Conservation (phyloP, 306 rosid genomes). For the Parietaria judaica region DNA sequence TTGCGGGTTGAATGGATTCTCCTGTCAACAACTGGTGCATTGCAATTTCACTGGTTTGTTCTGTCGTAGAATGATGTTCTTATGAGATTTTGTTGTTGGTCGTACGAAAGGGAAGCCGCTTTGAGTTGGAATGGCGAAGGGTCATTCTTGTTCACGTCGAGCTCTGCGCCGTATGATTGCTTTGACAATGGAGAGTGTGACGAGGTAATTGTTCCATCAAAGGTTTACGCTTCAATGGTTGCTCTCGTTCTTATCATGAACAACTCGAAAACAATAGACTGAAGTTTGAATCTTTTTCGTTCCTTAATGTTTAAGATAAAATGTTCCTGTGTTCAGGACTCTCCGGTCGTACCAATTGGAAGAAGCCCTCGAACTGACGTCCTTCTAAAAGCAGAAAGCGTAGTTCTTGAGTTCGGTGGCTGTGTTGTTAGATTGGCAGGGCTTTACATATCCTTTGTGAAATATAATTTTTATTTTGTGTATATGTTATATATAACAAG, state of each 20-base stretch:
- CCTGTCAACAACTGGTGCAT: no score
- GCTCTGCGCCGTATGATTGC: conserved; percentile 90
- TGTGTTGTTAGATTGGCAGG: conserved; percentile 78
- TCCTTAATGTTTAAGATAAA: neutral
- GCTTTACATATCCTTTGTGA: conserved; percentile 78
- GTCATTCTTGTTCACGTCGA: conserved; percentile 76
- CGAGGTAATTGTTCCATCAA: conserved; percentile 50
- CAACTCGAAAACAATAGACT: neutral
- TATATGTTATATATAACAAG: neutral
- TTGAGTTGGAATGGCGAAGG: conserved; percentile 83
- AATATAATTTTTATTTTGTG: conserved; percentile 17
- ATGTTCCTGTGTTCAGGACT: conserved; percentile 41
- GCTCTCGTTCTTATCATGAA: neutral
- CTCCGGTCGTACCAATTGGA: conserved; percentile 78
- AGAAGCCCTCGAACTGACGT: conserved; percentile 83
- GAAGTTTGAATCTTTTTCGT: conserved; percentile 8
- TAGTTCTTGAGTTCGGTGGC: conserved; percentile 70
- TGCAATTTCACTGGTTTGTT: no score
- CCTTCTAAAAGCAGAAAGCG: conserved; percentile 74
- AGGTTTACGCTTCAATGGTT: neutral
- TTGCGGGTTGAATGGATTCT: no score
- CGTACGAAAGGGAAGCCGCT: conserved; percentile 49
- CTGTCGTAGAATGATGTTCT: no score
- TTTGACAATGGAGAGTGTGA: conserved; percentile 75
- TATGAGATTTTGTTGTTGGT: conserved; percentile 12